A percentile compares a stretch with the other conserved stretches of the same genome.
Conservation (phyloP, 2,329 filamentous ascomycete genomes). For the Claviceps fusiformis region DNA sequence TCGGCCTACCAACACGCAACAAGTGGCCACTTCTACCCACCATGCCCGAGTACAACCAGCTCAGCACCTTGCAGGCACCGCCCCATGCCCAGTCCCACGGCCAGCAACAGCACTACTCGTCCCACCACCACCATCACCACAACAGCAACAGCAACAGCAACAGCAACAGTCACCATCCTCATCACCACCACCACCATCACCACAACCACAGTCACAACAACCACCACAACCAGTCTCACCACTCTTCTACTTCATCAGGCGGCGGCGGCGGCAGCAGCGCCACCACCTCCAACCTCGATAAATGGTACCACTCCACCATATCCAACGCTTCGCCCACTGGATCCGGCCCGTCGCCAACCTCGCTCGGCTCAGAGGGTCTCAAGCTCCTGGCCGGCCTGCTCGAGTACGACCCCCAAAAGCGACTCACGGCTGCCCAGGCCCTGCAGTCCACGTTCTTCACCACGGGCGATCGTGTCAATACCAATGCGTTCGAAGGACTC, state of each 20-base stretch:
- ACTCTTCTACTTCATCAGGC: slow-evolving; percentile 5
- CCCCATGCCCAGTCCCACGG: slow-evolving; percentile 29
- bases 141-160: slow-evolving; percentile 17
- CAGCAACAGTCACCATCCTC: slow-evolving; percentile 17
- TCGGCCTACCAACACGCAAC: slow-evolving; percentile 80
- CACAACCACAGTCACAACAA: slow-evolving; percentile 13
- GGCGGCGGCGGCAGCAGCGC: slow-evolving; percentile 9
- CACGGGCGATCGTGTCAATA: slow-evolving; percentile 56
- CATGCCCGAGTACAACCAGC: slow-evolving; percentile 76
- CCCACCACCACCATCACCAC: slow-evolving; percentile 9
- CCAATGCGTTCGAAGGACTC: slow-evolving; percentile 83
- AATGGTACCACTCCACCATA: slow-evolving; percentile 64
- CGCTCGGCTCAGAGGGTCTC: slow-evolving; percentile 64
- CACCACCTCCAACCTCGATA: slow-evolving; percentile 47
- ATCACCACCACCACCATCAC: slow-evolving; percentile 16
- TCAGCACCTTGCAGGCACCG: slow-evolving; percentile 42
- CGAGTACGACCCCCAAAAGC: slow-evolving; percentile 83
- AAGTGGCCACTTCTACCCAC: slow-evolving; percentile 72
- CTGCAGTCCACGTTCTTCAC: slow-evolving; percentile 85
- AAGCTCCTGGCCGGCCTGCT: slow-evolving; percentile 69
- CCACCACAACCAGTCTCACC: slow-evolving; percentile 16
- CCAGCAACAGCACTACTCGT: neutral
- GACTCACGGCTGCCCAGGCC: slow-evolving; percentile 76
- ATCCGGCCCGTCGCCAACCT: slow-evolving; percentile 30
- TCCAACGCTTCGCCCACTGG: slow-evolving; percentile 33